phyloP scores from a whole-genome alignment of 805 yeast species.

The Priceomyces melissophilus region DNA sequence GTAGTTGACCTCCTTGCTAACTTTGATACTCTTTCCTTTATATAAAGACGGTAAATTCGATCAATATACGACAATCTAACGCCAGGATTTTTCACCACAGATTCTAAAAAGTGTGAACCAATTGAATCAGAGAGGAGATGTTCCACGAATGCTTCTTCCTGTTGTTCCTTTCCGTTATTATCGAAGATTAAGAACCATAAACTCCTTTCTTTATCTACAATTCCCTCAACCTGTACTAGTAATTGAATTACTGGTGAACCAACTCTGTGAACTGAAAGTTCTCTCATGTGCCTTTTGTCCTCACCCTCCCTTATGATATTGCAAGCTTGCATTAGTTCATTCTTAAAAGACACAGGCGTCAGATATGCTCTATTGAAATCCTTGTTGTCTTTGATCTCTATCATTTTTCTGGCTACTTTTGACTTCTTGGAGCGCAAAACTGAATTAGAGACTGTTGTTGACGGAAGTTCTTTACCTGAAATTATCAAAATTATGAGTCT shows the following conservation, averaged over 20 bases:
- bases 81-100: conserved; percentile 58
- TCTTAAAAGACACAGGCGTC: conserved; percentile 66
- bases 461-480: conserved; percentile 76
- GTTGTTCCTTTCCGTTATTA: conserved; percentile 47
- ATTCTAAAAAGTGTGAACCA: conserved; percentile 90
- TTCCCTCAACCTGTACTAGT: conserved; percentile 74
- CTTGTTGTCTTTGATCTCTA: conserved; percentile 75
- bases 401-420: conserved; percentile 89
- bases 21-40: conserved; percentile 69
- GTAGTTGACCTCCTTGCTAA: conserved; percentile 79
- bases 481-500: conserved; percentile 68
- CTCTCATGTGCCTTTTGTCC: conserved; percentile 51
- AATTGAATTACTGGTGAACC: conserved; percentile 88
- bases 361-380: conserved; percentile 66
- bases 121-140: conserved; percentile 79
- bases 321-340: conserved; percentile 52
- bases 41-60: conserved; percentile 65
- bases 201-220: conserved; percentile 68
- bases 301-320: conserved; percentile 32
- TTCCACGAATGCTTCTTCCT: conserved; percentile 80
- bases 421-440: conserved; percentile 79
- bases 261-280: conserved; percentile 69
- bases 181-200: conserved; percentile 67
- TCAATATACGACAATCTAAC: conserved; percentile 64
- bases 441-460: conserved; percentile 64